Conservation (phyloP, 768 basidiomycete species). For the Nidularia pulvinata region DNA sequence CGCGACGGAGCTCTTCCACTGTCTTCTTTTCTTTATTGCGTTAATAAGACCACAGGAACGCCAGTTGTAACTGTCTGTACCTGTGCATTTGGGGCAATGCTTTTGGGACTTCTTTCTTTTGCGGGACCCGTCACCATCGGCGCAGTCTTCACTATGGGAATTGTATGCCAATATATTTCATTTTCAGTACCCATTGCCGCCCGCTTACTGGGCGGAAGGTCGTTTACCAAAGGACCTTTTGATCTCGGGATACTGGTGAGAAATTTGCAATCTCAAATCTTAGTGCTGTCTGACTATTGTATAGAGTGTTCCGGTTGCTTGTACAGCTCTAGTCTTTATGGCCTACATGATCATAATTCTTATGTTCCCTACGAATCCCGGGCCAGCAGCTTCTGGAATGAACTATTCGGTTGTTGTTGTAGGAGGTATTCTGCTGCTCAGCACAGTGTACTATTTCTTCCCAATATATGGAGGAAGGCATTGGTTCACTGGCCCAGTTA, state of each 20-base stretch:
- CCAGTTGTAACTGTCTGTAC: not conserved
- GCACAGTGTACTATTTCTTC: not conserved
- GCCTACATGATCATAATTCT: not conserved
- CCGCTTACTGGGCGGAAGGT: not conserved
- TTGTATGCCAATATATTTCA: not conserved
- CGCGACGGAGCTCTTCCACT: not conserved
- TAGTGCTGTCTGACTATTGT: not conserved
- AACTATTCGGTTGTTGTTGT: not conserved
- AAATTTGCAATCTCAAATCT: not conserved
- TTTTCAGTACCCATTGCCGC: not conserved
- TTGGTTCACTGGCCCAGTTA: not conserved
- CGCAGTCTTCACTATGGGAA: not conserved
- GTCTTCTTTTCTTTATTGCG: not conserved
- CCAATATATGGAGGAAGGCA: not conserved
- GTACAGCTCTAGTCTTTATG: not conserved
- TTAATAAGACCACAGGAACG: not conserved
- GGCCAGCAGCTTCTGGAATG: not conserved
- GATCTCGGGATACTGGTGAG: not conserved
- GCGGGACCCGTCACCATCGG: not conserved
- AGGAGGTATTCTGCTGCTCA: not conserved
- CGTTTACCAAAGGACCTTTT: not conserved
- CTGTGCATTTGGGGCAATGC: not conserved
- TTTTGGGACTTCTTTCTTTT: not conserved
- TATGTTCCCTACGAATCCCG: not conserved
- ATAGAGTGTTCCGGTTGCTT: not conserved